phyloP scores from a whole-genome alignment of 2,329 filamentous ascomycete species.

The Colletotrichum incanum region DNA sequence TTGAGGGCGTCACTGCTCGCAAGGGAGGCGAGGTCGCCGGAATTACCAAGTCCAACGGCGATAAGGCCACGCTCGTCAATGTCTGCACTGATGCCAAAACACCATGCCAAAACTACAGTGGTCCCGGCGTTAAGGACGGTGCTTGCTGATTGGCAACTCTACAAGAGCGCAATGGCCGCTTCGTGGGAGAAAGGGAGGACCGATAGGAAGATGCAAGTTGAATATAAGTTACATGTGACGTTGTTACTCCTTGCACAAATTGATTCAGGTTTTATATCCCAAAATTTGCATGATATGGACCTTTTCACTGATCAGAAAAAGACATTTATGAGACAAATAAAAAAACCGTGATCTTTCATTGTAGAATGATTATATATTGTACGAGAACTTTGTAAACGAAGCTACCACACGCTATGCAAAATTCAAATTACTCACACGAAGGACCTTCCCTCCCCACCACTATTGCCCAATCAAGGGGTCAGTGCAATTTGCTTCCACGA shows the following conservation, averaged over 20 bases:
- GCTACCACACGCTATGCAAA: neutral
- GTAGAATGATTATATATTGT: neutral
- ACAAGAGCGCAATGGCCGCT: neutral
- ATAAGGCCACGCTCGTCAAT: constrained; percentile 32
- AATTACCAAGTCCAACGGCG: constrained; percentile 31
- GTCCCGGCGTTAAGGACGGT: constrained; percentile 42
- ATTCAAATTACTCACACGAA: neutral
- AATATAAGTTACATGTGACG: no score
- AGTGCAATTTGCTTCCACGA: neutral
- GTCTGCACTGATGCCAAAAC: constrained; percentile 45
- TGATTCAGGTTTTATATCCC: no score
- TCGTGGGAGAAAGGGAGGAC: neutral
- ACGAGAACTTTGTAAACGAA: neutral
- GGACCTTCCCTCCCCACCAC: no score
- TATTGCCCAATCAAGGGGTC: no score
- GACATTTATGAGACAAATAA: no score
- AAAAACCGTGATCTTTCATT: no score
- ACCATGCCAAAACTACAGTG: constrained; percentile 44
- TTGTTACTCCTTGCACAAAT: no score
- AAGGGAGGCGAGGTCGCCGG: constrained; percentile 30
- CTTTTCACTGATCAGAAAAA: no score
- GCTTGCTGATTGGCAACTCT: constrained; percentile 12
- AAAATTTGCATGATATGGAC: no score
- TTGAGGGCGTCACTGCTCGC: no score
- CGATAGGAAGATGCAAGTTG: no score